Evolutionary conservation across 2,329 filamentous ascomycete species (phyloP).

Genomic region (Meredithiella fracta): DNA sequence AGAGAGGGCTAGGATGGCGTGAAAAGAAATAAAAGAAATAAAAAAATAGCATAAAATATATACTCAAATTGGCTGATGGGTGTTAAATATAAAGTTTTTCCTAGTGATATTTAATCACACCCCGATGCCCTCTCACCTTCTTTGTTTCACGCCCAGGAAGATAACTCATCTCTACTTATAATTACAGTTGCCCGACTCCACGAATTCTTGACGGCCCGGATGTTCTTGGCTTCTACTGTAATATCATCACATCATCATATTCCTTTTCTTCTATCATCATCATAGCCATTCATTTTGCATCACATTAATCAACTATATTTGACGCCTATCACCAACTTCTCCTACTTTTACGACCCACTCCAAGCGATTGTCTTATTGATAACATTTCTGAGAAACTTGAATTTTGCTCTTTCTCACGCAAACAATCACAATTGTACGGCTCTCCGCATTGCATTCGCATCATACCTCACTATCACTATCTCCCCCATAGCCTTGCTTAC

Average conservation of each 20-base stretch:
- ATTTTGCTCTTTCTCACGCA: not conserved
- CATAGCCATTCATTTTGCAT: too few relatives aligned
- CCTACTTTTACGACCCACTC: not conserved
- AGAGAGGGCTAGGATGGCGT: not conserved
- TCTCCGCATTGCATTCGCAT: slow-evolving; percentile 1
- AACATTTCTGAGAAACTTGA: not conserved
- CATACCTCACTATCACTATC: not conserved
- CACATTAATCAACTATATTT: too few relatives aligned
- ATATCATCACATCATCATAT: too few relatives aligned
- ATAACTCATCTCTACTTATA: too few relatives aligned
- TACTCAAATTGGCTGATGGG: not conserved
- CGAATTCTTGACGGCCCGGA: too few relatives aligned
- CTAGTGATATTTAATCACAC: not conserved
- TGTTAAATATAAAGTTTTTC: too few relatives aligned
- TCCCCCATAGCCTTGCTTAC: not conserved
- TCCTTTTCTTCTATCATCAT: too few relatives aligned
- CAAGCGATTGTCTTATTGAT: not conserved
- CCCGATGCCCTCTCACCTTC: too few relatives aligned
- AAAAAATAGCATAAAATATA: not conserved
- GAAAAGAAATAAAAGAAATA: not conserved
- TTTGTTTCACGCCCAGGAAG: not conserved
- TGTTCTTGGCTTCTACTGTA: too few relatives aligned
- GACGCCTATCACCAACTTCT: not conserved
- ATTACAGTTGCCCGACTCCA: too few relatives aligned
- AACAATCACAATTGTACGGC: not conserved